Percentiles rank a stretch among this genome's conserved stretches.
Evolutionary conservation across 179 eudicot species (phyloP).

Genomic region (Beta lomatogona): DNA sequence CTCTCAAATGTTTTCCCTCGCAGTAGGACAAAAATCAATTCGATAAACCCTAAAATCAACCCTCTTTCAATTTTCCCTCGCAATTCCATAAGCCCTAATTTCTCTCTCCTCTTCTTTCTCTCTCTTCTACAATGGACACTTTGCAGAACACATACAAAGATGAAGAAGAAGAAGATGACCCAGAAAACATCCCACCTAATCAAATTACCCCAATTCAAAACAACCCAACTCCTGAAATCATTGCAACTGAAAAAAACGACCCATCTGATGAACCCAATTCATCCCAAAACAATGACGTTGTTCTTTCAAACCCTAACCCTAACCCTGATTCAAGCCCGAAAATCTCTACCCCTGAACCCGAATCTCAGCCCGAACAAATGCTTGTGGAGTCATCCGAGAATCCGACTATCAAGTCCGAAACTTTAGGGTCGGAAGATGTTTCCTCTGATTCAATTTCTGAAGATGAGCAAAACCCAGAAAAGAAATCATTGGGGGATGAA

Average conservation of each 20-base stretch:
- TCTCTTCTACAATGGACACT: constrained; percentile 42
- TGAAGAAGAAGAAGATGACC: constrained; percentile 42
- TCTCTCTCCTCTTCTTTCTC: not conserved
- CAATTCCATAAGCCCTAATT: constrained; percentile 22
- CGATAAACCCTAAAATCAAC: constrained; percentile 20
- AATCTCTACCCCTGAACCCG: not conserved
- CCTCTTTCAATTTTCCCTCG: constrained; percentile 26
- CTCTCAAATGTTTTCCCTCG: no score
- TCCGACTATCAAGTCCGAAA: constrained; percentile 31
- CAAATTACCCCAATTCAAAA: not conserved
- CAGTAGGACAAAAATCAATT: not conserved
- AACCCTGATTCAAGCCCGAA: constrained; percentile 18
- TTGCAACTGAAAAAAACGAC: not conserved
- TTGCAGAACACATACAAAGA: constrained; percentile 48
- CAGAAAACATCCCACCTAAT: constrained; percentile 1
- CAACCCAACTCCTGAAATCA: not conserved
- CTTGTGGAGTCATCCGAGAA: constrained; percentile 19
- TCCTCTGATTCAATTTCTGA: constrained; percentile 48
- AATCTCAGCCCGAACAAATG: constrained; percentile 15
- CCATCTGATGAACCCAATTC: not conserved
- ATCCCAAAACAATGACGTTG: not conserved
- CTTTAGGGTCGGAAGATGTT: constrained; percentile 44
- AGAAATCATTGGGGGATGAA: constrained; percentile 39
- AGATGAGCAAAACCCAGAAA: constrained; percentile 30
- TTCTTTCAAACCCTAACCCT: constrained; percentile 10